Conservation (phyloP, 208 protist species). For the Crithidia expoeki region DNA sequence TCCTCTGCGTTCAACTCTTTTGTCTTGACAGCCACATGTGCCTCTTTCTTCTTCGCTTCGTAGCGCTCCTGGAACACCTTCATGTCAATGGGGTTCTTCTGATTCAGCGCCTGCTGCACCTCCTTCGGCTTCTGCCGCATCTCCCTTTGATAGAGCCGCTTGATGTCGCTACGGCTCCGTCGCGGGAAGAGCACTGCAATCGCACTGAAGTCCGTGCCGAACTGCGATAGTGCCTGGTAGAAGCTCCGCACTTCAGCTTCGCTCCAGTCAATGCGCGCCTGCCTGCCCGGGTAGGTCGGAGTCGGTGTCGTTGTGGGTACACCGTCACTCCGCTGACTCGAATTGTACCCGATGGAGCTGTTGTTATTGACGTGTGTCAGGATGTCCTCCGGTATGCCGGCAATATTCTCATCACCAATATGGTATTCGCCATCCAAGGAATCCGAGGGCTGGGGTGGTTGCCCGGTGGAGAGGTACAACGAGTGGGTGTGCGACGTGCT, state of each 20-base stretch:
- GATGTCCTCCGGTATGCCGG: constrained; percentile 1
- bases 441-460: not conserved
- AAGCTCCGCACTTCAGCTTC: constrained; percentile 78
- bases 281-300: constrained; percentile 4
- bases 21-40: constrained; percentile 17
- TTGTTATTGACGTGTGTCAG: not conserved
- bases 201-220: constrained; percentile 89
- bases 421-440: constrained; percentile 20
- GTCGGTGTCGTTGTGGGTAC: not conserved
- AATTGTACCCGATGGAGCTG: not conserved
- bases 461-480: constrained; percentile 7
- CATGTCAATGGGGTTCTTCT: constrained; percentile 69
- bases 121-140: constrained; percentile 56
- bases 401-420: not conserved
- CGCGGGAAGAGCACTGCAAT: constrained; percentile 80
- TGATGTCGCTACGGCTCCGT: constrained; percentile 72
- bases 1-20: constrained; percentile 39
- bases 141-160: constrained; percentile 84
- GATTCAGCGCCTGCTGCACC: constrained; percentile 58
- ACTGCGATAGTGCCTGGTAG: constrained; percentile 85
- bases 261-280: constrained; percentile 66
- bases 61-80: constrained; percentile 57
- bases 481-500: constrained; percentile 4
- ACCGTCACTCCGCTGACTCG: not conserved
- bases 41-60: constrained; percentile 41